phyloP scores from a whole-genome alignment of 2,329 filamentous ascomycete genomes.

The Lachnellula cervina region DNA sequence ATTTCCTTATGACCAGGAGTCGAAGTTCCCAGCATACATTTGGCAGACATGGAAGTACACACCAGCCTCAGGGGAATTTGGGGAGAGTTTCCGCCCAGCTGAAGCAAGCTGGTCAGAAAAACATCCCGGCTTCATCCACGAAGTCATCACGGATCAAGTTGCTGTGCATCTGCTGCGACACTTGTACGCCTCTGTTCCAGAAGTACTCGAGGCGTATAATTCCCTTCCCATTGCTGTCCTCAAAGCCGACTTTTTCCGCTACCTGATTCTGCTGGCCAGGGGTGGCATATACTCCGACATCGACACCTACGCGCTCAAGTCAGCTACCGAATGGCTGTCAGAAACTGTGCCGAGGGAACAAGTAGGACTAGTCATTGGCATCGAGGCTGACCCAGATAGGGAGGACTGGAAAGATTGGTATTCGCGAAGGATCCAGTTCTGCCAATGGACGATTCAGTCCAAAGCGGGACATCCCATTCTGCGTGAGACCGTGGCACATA shows the following conservation, averaged over 20 bases:
- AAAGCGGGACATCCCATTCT: slow-evolving; percentile 93
- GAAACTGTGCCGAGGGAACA: slow-evolving; percentile 67
- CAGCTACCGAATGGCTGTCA: slow-evolving; percentile 85
- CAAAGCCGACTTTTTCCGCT: slow-evolving; percentile 70
- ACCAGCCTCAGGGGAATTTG: slow-evolving; percentile 71
- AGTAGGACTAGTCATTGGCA: slow-evolving; percentile 85
- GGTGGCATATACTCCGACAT: slow-evolving; percentile 88
- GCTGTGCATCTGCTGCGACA: slow-evolving; percentile 77
- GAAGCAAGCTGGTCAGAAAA: slow-evolving; percentile 86
- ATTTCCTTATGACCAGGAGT: slow-evolving; percentile 84
- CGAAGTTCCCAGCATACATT: slow-evolving; percentile 93
- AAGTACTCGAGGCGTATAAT: slow-evolving; percentile 72
- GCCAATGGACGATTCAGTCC: slow-evolving; percentile 96
- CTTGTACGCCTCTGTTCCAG: slow-evolving; percentile 77
- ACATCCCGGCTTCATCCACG: slow-evolving; percentile 90
- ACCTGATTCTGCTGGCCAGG: slow-evolving; percentile 67
- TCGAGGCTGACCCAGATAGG: slow-evolving; percentile 92
- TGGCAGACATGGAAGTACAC: slow-evolving; percentile 98
- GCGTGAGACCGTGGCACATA: slow-evolving; percentile 77
- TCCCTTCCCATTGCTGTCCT: slow-evolving; percentile 69
- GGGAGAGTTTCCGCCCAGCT: slow-evolving; percentile 67
- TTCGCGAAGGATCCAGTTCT: slow-evolving; percentile 93
- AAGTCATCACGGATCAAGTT: slow-evolving; percentile 90
- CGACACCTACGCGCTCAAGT: slow-evolving; percentile 80
- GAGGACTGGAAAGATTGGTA: slow-evolving; percentile 95